These are phyloP conservation scores for Ascosphaera aggregata DNA, from an alignment of 2,329 filamentous ascomycete genomes.

Conservation along the genomic window DNA sequence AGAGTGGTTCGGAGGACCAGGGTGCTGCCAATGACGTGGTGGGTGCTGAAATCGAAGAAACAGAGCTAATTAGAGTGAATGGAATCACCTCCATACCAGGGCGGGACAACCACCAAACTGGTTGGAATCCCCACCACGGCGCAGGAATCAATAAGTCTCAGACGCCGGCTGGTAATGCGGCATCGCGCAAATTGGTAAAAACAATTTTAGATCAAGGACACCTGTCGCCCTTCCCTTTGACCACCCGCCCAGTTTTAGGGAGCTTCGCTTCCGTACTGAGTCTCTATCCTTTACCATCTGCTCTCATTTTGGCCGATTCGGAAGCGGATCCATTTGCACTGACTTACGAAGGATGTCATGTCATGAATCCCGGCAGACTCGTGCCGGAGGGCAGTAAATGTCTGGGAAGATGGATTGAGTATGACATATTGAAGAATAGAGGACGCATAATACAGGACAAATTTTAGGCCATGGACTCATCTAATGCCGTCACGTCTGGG, in stretches of 20 bases:
- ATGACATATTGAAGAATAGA: slow-evolving; percentile 39
- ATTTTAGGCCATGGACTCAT: not conserved
- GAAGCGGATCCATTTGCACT: slow-evolving; percentile 64
- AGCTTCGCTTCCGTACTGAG: slow-evolving; percentile 56
- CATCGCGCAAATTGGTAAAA: slow-evolving; percentile 61
- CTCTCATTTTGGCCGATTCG: slow-evolving; percentile 59
- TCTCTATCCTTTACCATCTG: slow-evolving; percentile 71
- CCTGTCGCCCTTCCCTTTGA: slow-evolving; percentile 65
- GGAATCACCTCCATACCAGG: slow-evolving; percentile 8
- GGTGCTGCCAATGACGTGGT: slow-evolving; percentile 1
- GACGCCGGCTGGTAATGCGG: slow-evolving; percentile 13
- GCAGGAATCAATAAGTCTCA: not conserved
- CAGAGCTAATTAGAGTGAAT: slow-evolving; percentile 12
- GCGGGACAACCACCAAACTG: slow-evolving; percentile 6
- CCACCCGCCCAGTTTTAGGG: slow-evolving; percentile 66
- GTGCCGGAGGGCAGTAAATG: slow-evolving; percentile 45
- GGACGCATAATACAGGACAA: slow-evolving; percentile 16
- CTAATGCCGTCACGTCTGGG: too few relatives aligned
- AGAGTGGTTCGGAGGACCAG: slow-evolving; percentile 14
- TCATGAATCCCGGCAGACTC: slow-evolving; percentile 73
- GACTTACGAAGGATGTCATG: slow-evolving; percentile 86
- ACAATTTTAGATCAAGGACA: slow-evolving; percentile 80
- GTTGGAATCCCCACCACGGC: too few relatives aligned
- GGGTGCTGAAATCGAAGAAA: slow-evolving; percentile 15
- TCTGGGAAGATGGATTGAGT: slow-evolving; percentile 69